Conservation (phyloP, 768 basidiomycete genomes). For the Leucosporidium creatinivorum region DNA sequence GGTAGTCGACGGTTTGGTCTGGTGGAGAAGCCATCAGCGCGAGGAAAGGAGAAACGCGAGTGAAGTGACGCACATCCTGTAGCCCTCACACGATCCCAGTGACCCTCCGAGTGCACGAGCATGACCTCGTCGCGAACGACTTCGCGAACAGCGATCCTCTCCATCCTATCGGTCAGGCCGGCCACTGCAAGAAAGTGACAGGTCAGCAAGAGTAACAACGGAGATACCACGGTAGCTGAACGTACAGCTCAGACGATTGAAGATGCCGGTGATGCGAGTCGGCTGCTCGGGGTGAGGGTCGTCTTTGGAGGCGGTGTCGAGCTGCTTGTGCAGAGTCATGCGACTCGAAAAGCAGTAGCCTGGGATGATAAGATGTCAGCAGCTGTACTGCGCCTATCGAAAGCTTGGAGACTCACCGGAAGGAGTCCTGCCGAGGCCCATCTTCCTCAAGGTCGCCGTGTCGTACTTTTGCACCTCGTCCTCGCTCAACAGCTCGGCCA, state of each 20-base stretch:
- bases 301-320: conserved; percentile 50
- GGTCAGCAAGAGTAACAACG: not conserved
- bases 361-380: not conserved
- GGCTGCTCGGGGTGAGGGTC: conserved; percentile 65
- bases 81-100: conserved; percentile 82
- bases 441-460: conserved; percentile 16
- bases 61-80: conserved; percentile 65
- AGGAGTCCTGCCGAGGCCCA: conserved; percentile 12
- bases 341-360: conserved; percentile 56
- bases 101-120: conserved; percentile 81
- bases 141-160: conserved; percentile 63
- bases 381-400: not conserved
- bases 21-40: not conserved
- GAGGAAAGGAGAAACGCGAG: not conserved
- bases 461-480: conserved; percentile 14
- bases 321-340: conserved; percentile 75
- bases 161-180: conserved; percentile 63
- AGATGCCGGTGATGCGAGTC: conserved; percentile 69
- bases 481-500: conserved; percentile 9
- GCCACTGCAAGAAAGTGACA: conserved; percentile 38
- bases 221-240: not conserved
- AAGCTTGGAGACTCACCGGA: conserved; percentile 8
- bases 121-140: conserved; percentile 70
- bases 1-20: conserved; percentile 30
- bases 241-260: conserved; percentile 52